Evolutionary conservation across 768 basidiomycete species (phyloP), one percentile per base, ranked within the genome.

Genomic region (Termitomyces sp.): DNA sequence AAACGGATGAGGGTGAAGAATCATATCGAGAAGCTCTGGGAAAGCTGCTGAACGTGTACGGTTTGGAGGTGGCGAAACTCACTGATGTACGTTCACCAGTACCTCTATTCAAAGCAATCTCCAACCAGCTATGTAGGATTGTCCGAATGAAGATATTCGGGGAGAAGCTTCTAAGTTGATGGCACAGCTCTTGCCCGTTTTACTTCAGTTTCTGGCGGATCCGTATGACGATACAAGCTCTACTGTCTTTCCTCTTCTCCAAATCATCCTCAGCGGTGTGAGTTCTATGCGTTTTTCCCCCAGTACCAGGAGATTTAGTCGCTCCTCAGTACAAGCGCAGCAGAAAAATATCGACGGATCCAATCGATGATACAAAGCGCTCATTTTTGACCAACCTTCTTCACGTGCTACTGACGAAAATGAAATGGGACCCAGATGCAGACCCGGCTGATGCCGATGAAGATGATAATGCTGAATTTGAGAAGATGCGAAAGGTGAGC

Each of bases 151-250:
- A 61, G 81, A 80, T 13, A 70, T 91, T 41, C 80, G 84, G 3
- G 68, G 78, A 10, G 88, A 93, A 70, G 90, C 91, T 1, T 78
- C 80, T 9, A 72, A 71, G 30, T 75, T 91, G 67, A 77, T 93
- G 55, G 75, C 78, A 38, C 84, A 89, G 65, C 74, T 88, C 46
- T 79, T 95, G 18, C 93, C 95, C 1, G 79, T 94, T 38, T 82
- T 93, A 77, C 79, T 99, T 12, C 87, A 85, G 16, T 95, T 98
- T 76, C 79, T 98, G 75, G 88, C 88, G 9, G 97, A 98, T 68
- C 80, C 88, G 30, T 91, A 92, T 63, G 92, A 95, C 61, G 95
- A 96, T 66, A 95, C 93, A 6, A 87, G 88, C 62, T 84, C 85
- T 23, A 89, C 95, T 7, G 81, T 98, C 43, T 92, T 95, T 67